phyloP scores from a whole-genome alignment of 257 asterid genomes.

The Coffea canephora region DNA sequence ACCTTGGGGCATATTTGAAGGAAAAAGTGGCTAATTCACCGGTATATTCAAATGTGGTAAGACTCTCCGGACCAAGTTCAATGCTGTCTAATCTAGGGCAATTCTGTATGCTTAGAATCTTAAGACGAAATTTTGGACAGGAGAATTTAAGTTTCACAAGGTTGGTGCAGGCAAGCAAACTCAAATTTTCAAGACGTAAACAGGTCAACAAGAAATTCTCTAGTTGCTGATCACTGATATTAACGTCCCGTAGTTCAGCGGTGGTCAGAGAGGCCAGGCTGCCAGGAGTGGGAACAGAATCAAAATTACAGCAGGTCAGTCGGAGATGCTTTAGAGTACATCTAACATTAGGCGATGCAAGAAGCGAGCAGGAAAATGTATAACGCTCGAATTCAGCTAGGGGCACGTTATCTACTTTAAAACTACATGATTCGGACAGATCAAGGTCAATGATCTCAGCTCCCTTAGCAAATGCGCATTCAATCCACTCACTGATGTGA shows the following conservation, averaged over 20 bases:
- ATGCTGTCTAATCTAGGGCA: neutral
- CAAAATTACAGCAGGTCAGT: neutral
- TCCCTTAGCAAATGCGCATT: neutral
- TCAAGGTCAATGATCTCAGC: slow-evolving; percentile 1
- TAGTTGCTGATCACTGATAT: slow-evolving; percentile 1
- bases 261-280: slow-evolving; percentile 1
- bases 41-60: neutral
- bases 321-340: slow-evolving; percentile 1
- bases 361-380: neutral
- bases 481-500: neutral
- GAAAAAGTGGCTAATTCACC: neutral
- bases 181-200: slow-evolving; percentile 1
- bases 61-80: neutral
- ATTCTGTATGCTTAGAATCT: neutral
- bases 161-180: neutral
- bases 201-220: neutral
- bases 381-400: neutral
- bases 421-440: neutral
- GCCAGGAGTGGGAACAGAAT: neutral
- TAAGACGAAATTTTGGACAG: neutral
- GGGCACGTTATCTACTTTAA: neutral
- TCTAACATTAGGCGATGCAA: neutral
- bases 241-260: neutral
- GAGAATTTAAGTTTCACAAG: slow-evolving; percentile 1
- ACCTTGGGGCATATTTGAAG: slow-evolving; percentile 7